Percentiles rank a stretch among this genome's conserved stretches.
Evolutionary conservation across 179 eudicot genomes (phyloP).

Genomic region (Amaranthus tricolor): DNA sequence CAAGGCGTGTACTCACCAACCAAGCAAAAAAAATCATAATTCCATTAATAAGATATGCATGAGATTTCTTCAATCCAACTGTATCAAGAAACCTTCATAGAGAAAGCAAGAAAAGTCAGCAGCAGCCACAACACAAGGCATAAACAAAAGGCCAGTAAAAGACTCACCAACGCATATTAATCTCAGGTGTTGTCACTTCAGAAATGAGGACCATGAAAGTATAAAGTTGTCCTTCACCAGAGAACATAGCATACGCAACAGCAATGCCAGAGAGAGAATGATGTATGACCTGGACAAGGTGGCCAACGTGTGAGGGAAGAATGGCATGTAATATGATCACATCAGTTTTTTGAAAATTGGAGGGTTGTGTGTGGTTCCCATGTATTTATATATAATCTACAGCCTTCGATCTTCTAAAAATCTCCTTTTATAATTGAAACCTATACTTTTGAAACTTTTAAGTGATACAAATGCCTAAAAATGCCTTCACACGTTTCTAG

Average conservation of each 20-base stretch:
- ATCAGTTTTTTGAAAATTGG: too few relatives aligned
- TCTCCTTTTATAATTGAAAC: too few relatives aligned
- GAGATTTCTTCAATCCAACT: constrained; percentile 85
- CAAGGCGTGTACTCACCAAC: constrained; percentile 63
- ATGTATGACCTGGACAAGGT: constrained; percentile 40
- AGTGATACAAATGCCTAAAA: too few relatives aligned
- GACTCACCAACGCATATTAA: constrained; percentile 47
- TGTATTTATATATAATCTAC: too few relatives aligned
- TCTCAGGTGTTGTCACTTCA: constrained; percentile 54
- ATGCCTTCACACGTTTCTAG: too few relatives aligned
- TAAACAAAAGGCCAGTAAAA: neutral
- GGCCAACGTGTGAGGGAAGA: constrained; percentile 8
- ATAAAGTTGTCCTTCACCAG: constrained; percentile 54
- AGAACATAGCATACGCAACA: constrained; percentile 51
- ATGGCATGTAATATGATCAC: neutral
- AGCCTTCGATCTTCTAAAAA: too few relatives aligned
- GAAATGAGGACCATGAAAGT: constrained; percentile 58
- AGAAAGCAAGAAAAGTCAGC: constrained; percentile 14
- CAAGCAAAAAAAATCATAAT: constrained; percentile 85
- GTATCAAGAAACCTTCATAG: constrained; percentile 80
- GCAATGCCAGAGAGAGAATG: constrained; percentile 47
- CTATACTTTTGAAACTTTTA: too few relatives aligned
- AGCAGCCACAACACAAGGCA: neutral
- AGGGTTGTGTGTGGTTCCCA: too few relatives aligned
- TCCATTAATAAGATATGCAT: constrained; percentile 84